Evolutionary conservation across 352 stramenopile species (phyloP).

Genomic region (Phytopythium chamaehyphon): DNA sequence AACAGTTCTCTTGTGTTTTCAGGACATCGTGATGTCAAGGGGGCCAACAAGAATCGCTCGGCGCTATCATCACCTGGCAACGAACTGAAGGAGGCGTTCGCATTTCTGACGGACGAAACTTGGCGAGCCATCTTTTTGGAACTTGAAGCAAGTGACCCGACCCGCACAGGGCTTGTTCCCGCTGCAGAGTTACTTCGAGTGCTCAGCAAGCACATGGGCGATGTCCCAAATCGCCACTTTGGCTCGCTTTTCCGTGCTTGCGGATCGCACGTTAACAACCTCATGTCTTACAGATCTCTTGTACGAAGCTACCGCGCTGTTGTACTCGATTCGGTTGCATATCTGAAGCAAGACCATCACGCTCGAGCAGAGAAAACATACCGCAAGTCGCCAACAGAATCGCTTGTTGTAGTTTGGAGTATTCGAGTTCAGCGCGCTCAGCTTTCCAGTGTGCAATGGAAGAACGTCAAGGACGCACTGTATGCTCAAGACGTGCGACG

Average conservation of each 20-base stretch:
- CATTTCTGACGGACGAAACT: conserved; percentile 39
- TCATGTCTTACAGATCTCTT: conserved; percentile 69
- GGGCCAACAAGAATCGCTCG: conserved; percentile 49
- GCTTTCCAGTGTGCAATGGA: conserved; percentile 32
- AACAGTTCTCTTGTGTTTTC: conserved; percentile 64
- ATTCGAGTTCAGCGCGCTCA: conserved; percentile 51
- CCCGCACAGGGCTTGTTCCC: conserved; percentile 56
- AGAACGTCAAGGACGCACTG: conserved; percentile 50
- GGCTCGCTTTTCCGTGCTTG: conserved; percentile 56
- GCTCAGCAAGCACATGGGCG: conserved; percentile 54
- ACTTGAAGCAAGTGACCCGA: conserved; percentile 49
- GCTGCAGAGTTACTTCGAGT: conserved; percentile 59
- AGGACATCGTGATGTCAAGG: conserved; percentile 43
- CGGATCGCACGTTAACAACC: conserved; percentile 55
- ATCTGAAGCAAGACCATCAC: conserved; percentile 45
- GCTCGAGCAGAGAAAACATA: conserved; percentile 32
- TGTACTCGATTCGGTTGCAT: conserved; percentile 53
- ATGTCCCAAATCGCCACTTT: conserved; percentile 47
- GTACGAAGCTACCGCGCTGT: conserved; percentile 60
- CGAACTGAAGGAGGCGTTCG: conserved; percentile 72
- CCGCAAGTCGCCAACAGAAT: conserved; percentile 63
- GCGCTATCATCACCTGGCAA: conserved; percentile 59
- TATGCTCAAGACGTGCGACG: conserved; percentile 37
- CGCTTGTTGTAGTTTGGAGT: conserved; percentile 68
- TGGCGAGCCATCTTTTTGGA: conserved; percentile 71